Conservation (phyloP, 2,329 filamentous ascomycete species). For the Penicillium sp. region DNA sequence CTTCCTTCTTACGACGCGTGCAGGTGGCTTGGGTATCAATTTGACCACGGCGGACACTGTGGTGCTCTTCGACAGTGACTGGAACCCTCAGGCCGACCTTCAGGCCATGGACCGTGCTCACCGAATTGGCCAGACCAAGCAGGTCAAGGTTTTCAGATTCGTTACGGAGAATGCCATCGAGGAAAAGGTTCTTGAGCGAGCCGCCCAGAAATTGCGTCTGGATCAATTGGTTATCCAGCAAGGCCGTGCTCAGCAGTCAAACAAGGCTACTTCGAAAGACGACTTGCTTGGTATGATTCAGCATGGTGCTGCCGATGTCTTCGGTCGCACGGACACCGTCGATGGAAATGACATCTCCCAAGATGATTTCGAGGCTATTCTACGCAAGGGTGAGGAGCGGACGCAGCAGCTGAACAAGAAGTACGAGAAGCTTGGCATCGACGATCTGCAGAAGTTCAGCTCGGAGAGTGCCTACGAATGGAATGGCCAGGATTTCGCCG, state of each 20-base stretch:
- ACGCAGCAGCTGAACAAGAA: constrained; percentile 87
- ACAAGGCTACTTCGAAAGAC: constrained; percentile 90
- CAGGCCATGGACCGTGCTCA: constrained; percentile 99
- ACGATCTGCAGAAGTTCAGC: constrained; percentile 95
- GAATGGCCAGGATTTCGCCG: constrained; percentile 96
- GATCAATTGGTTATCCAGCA: constrained; percentile 98
- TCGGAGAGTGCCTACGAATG: constrained; percentile 98
- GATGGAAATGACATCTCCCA: constrained; percentile 64
- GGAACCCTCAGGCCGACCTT: constrained; percentile 97
- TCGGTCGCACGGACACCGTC: constrained; percentile 66
- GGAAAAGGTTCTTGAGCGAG: constrained; percentile 94
- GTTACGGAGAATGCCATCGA: constrained; percentile 98
- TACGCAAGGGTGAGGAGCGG: constrained; percentile 78
- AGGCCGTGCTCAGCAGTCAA: constrained; percentile 83
- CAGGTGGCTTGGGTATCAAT: constrained; percentile 95
- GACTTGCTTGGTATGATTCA: constrained; percentile 98
- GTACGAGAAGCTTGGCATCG: constrained; percentile 94
- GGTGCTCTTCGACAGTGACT: constrained; percentile 93
- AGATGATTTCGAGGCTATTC: constrained; percentile 84
- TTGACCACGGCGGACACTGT: constrained; percentile 93
- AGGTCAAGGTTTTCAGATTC: constrained; percentile 93
- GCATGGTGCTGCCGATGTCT: constrained; percentile 93
- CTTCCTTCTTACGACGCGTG: constrained; percentile 90
- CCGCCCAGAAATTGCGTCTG: constrained; percentile 90
- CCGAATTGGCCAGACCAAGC: constrained; percentile 97